Evolutionary conservation across 192 early-diverging fungal genomes (phyloP).

Genomic region (Coemansia sp.): DNA sequence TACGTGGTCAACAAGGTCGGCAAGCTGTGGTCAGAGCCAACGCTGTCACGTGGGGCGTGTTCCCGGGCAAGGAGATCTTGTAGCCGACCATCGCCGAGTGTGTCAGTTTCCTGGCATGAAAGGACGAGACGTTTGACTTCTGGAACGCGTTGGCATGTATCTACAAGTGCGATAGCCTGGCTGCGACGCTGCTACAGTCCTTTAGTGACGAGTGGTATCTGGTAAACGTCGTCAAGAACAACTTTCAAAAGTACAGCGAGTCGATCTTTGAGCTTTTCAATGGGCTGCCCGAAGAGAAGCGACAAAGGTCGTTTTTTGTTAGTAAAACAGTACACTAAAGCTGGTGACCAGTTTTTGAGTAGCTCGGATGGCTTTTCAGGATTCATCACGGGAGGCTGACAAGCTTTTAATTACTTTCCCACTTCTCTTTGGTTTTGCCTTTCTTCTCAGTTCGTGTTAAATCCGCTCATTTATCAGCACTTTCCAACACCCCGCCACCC

Average conservation of each 20-base stretch:
- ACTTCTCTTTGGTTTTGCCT: too few relatives aligned
- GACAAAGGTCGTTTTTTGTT: neutral
- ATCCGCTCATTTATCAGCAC: too few relatives aligned
- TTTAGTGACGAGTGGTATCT: conserved; percentile 80
- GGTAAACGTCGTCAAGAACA: conserved; percentile 94
- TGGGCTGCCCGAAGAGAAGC: conserved; percentile 19
- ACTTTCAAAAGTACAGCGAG: conserved; percentile 58
- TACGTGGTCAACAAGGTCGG: conserved; percentile 88
- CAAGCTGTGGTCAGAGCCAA: conserved; percentile 87
- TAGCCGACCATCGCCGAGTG: conserved; percentile 95
- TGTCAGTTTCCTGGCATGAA: conserved; percentile 90
- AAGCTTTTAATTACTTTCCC: too few relatives aligned
- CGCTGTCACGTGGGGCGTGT: conserved; percentile 98
- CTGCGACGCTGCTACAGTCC: conserved; percentile 58
- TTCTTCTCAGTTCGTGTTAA: too few relatives aligned
- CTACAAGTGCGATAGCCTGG: conserved; percentile 60
- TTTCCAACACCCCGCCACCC: too few relatives aligned
- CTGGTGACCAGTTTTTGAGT: too few relatives aligned
- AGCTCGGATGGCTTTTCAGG: too few relatives aligned
- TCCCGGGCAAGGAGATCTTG: conserved; percentile 94
- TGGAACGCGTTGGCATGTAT: conserved; percentile 85
- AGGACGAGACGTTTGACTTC: conserved; percentile 93
- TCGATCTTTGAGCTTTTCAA: conserved; percentile 47
- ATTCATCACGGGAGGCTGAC: too few relatives aligned
- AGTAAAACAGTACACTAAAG: too few relatives aligned